Base-by-base conservation (phyloP, 345 rosid genomes). In the Draba incana region DNA sequence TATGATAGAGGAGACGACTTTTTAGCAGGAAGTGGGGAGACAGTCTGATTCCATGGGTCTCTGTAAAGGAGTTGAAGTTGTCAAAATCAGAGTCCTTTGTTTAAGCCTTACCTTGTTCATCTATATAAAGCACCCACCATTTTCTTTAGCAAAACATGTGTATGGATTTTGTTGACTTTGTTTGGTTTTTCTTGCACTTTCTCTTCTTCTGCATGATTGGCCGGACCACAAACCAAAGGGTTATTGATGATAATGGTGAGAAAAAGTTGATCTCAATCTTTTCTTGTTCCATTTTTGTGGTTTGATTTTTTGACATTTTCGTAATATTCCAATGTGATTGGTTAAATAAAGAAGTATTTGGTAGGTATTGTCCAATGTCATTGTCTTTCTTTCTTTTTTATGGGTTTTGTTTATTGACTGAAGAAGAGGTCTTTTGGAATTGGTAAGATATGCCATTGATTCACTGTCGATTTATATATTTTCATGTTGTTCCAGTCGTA, bases 1-100 rank as follows among this genome's bases (percentile, higher is more conserved):
- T 57, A 72, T 60, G 62, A 70, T 45, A 13, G 31, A 43, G 43
- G 65, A 56, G 64, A 62, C 55, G 78, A 75, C 78, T 75, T 75
- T 68, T 48, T 39, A 41, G 39, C 28, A 67, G 13, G 9, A 53
- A 61, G 74, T 75, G 74, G 74, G 53, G 74, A 61, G 68, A 74
- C 42, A 67, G 47, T 44, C 61, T 43, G 42, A 54, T 50, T 57
- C 15, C 62, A 43, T 53, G 42, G 62, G 42, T 43, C 48, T 66
- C 13, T 51, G 44, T 48, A 56, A 52, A 60, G 53, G 65, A 62
- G 70, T 68, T 75, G 78, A 68, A 24, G 64, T 30, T 47, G 70
- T 75, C 74, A 68, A 66, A 35, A 20, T 13, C 44, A 62, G 30
- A 56, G 66, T 64, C 46, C 10, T 20, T 27, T 56, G 23, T 56